These are phyloP conservation scores for Berberis vulgaris DNA, from an alignment of 164 flowering plant species.

Conservation along the genomic window DNA sequence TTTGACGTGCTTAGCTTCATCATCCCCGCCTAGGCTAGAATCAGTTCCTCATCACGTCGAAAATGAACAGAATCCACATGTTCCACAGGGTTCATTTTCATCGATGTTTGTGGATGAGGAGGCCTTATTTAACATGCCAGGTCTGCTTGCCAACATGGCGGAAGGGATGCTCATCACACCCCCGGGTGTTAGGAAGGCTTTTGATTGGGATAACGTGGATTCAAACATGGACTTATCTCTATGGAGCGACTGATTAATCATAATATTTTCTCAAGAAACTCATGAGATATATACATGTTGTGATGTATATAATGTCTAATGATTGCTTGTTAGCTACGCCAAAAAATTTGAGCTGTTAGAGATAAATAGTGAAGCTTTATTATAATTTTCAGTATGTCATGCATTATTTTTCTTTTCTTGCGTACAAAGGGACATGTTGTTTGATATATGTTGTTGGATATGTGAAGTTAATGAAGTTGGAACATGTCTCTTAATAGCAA, in stretches of 20 bases:
- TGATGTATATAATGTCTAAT: too few species aligned
- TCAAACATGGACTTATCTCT: not conserved
- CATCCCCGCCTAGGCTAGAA: not conserved
- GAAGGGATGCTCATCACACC: conserved; percentile 37
- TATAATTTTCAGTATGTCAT: too few species aligned
- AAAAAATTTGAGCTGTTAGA: too few species aligned
- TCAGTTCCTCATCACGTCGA: not conserved
- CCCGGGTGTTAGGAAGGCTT: conserved; percentile 14
- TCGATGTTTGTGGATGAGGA: conserved; percentile 32
- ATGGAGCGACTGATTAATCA: not conserved
- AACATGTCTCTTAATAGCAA: too few species aligned
- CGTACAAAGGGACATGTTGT: too few species aligned
- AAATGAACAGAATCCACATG: not conserved
- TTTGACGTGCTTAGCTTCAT: not conserved
- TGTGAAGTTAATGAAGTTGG: too few species aligned
- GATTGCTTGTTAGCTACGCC: too few species aligned
- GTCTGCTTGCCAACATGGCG: conserved; percentile 28
- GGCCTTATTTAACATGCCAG: conserved; percentile 38
- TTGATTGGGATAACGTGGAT: not conserved
- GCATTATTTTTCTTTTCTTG: too few species aligned
- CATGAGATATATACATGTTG: too few species aligned
- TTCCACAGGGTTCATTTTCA: not conserved
- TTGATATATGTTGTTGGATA: too few species aligned
- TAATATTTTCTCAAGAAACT: too few species aligned
- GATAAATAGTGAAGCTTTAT: too few species aligned